Evolutionary conservation across 371 early-diverging fungal genomes (phyloP), one percentile per base, ranked within the genome.

Genomic region (Globomyces sp.): DNA sequence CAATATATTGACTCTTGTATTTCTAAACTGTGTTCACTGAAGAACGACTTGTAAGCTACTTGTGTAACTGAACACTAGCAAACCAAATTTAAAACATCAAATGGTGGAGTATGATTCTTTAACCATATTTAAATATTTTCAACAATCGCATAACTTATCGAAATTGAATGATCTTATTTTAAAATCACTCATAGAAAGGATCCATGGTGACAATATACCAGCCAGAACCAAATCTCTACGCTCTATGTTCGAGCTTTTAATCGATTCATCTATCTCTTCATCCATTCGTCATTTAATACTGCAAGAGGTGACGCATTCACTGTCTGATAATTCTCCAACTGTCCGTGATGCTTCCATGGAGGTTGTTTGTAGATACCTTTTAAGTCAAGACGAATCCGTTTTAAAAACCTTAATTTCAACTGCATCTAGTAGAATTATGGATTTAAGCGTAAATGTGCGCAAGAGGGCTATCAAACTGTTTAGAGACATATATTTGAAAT

Each of bases 311-410:
- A 74, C 86, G 34, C 80, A 85, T 42, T 80, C 90, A 5, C 71
- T 94, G 4, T 85, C 86, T 53, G 94, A 94, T 66, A 75, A 70
- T 47, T 90, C 92, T 1, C 86, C 93, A 2, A 81, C 89, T 10
- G 94, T 94, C 0, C 85, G 94, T 50, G 93, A 92, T 74, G 88
- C 89, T 5, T 90, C 92, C 1, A 82, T 92, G 9, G 92, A 93
- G 36, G 74, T 92, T 13, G 77, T 92, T 4, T 89, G 92, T 3
- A 88, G 82, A 60, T 92, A 90, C 66, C 69, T 92, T 45, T 71
- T 85, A 6, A 46, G 74, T 77, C 1, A 80, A 77, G 49, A 80
- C 89, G n/a, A 85, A 87, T 0, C 71, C 72, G 39, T 74, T 86
- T 47, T 85, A 90, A 55, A 90, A 89, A 64, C 79, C 82, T 47